Evolutionary conservation across 176 grass and related monocot genomes (phyloP), one percentile per base, ranked within the genome.

Genomic region (Alopecurus myosuroides): DNA sequence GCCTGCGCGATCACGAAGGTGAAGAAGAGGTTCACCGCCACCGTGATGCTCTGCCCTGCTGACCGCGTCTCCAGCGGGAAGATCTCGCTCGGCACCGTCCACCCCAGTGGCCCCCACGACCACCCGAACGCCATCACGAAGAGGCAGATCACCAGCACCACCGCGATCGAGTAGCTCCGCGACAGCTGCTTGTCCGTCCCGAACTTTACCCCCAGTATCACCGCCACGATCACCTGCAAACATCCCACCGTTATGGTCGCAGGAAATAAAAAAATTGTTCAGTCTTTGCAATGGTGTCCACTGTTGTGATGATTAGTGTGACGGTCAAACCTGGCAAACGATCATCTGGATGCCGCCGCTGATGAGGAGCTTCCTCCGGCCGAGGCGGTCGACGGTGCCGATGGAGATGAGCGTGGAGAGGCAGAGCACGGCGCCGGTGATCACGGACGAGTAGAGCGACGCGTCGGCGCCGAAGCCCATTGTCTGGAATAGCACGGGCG

Each of bases 71-170:
- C 96, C 80, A 98, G 79, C 70, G 96, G 87, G 81, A 98, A 98
- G 84, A 98, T 95, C 89, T 98, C 96, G 77, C 96, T 98, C 41
- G 96, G 96, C 25, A 98, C 83, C 9, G 96, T 98, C 96, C 96
- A 98, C 61, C 93, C 96, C 31, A 98, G 88, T 0, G 96, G 93
- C 1, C 96, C 96, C 96, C 96, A 98, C 19, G 96, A 98, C 89
- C 89, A 98, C 26, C 96, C 96, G 72, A 98, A 98, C 14, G 93
- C 96, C 18, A 89, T 66, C 49, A 98, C 93, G 80, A 98, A 98
- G 9, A 98, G 93, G 87, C 96, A 98, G 56, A 98, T 36, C 30
- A 98, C 91, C 17, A 90, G 15, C 52, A 98, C 96, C 82, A 95
- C 96, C 9, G 80, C 78, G 85, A 95, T 85, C 4, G 91, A 92